Evolutionary conservation across 371 early-diverging fungal species (phyloP).

Genomic region (Apophysomyces trapeziformis): DNA sequence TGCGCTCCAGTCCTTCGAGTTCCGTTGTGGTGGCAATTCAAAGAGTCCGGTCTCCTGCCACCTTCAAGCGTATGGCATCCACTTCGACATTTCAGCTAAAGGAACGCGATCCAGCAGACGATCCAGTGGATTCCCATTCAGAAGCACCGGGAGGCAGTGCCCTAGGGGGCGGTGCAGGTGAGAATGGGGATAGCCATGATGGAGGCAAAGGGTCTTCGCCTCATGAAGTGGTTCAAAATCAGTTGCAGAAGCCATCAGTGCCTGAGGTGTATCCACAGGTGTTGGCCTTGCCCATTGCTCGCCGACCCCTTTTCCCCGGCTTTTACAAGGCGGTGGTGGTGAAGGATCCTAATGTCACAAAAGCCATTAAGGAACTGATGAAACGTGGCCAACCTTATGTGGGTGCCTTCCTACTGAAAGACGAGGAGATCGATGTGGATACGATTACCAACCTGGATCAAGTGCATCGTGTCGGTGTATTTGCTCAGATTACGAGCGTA

Average conservation of each 20-base stretch:
- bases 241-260: conserved; percentile 74
- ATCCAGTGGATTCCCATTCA: conserved; percentile 26
- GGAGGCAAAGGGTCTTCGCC: conserved; percentile 25
- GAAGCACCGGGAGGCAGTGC: conserved; percentile 23
- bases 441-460: conserved; percentile 76
- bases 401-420: conserved; percentile 91
- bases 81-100: conserved; percentile 28
- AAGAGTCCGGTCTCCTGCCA: conserved; percentile 37
- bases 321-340: conserved; percentile 97
- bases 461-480: conserved; percentile 92
- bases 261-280: conserved; percentile 92
- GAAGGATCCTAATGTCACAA: conserved; percentile 90
- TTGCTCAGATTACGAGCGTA: conserved; percentile 96
- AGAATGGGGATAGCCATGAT: conserved; percentile 27
- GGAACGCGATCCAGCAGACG: conserved; percentile 44
- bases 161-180: conserved; percentile 32
- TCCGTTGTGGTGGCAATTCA: conserved; percentile 42
- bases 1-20: conserved; percentile 22
- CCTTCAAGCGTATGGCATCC: conserved; percentile 28
- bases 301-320: conserved; percentile 95
- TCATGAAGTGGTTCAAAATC: conserved; percentile 57
- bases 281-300: conserved; percentile 90
- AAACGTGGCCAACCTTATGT: conserved; percentile 94
- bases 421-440: conserved; percentile 87
- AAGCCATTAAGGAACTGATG: conserved; percentile 88